Evolutionary conservation across 352 stramenopile genomes (phyloP), one percentile per base, ranked within the genome.

Genomic region (Globisporangium nodosum): DNA sequence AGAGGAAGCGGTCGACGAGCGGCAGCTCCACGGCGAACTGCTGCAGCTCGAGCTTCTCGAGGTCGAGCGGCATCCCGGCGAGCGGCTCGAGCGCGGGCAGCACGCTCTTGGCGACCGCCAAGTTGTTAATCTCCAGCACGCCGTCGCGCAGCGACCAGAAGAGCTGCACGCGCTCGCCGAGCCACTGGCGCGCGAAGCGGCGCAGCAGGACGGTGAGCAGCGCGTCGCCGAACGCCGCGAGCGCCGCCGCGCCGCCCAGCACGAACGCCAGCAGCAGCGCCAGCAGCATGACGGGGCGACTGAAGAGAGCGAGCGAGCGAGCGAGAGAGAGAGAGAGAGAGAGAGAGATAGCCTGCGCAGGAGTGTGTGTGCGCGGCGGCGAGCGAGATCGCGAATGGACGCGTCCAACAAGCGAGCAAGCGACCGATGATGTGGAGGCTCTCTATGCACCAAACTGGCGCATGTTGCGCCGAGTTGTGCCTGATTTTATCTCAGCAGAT

Each of bases 141-240:
- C 83, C 81, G 11, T 84, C 65, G 9, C 69, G 68, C 27, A 92
- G 48, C 50, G 80, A 92, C 83, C 86, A 93, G 1, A 55, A 33
- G 30, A 95, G 57, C 37, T 60, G 59, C 49, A 93, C 75, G 57
- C 81, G 76, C 37, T 72, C 63, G 51, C 80, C 84, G 13, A 93
- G 68, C 51, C 71, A 70, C 24, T 60, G 61, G 13, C 39, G 56
- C 45, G 64, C 80, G 56, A 76, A 88, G 45, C 67, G 61, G 13
- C 69, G 80, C 56, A 84, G 60, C 46, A 80, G 61, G 27, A 70
- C 39, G 63, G 84, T 87, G 64, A 95, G 59, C 50, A 90, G 45
- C 50, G 65, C 65, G 58, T 93, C 84, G 59, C 83, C 83, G 53
- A 71, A 73, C 35, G 56, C 50, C 56, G 68, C 66, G 50, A 92